Base-by-base conservation (phyloP, 805 yeast genomes). In the Lachancea nothofagi region DNA sequence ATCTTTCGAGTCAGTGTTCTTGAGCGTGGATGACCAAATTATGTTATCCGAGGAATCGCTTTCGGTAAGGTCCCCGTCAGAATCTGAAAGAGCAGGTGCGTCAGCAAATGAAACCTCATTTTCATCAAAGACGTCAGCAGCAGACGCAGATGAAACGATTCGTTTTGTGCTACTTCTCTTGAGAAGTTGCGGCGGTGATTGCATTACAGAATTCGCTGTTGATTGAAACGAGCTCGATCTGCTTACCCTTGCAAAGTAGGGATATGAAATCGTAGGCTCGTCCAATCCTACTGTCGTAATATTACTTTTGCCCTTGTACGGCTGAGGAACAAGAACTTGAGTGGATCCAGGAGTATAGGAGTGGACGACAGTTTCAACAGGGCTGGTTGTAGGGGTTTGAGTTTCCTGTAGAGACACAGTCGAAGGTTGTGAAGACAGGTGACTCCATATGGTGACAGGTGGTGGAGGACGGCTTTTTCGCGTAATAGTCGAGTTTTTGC, bases 61-160 rank as follows among this genome's bases (percentile, higher is more conserved):
- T 9, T 51, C 47, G 29, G 45, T 45, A 2, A 40, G 43, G 15
- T 74, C 82, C 34, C 70, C 80, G 36, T 73, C 80, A 1, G 71
- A 66, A 29, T 67, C 75, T n/a, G 69, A 70, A 30, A 75, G 61
- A 3, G 53, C 66, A 0, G 95, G 93, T 0, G 80, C 89, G 45
- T 74, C 79, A n/a, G 75, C 83, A 64, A 89, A 89, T 2, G 78
- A 74, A 23, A 87, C 73, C 2, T 69, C 73, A 51, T 83, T 84
- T 47, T 87, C 95, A 33, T 70, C 71, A 62, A 83, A 84, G 12
- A 76, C 73, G 50, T 75, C 82, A 4, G 61, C 65, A 14, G 65
- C 65, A 35, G 63, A 51, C 5, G 60, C 51, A 2, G 62, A 60
- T 0, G 66, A 61, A 1, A 62, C 57, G 8, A 64, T 54, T 26